phyloP scores from a whole-genome alignment of 2,329 filamentous ascomycete genomes.

The Ceratocystis albifundus region DNA sequence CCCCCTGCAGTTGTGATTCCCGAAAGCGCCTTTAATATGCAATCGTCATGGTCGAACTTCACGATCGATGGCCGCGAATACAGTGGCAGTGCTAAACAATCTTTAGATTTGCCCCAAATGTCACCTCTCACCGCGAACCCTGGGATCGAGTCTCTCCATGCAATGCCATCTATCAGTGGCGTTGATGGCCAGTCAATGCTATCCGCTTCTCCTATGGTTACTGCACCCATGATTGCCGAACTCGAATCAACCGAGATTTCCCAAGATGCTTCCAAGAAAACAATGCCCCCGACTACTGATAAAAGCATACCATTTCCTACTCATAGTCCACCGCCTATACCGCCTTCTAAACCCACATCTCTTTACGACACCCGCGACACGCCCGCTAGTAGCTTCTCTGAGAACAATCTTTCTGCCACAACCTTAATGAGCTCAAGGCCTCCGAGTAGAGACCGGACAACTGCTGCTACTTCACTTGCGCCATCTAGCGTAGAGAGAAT shows the following conservation, averaged over 20 bases:
- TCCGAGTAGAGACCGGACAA: slow-evolving; percentile 34
- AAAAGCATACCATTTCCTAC: slow-evolving; percentile 32
- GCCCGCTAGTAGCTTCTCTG: slow-evolving; percentile 21
- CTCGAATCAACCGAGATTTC: background rate
- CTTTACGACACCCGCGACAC: slow-evolving; percentile 21
- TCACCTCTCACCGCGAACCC: slow-evolving; percentile 23
- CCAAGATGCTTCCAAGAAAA: background rate
- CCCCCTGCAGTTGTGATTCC: slow-evolving; percentile 37
- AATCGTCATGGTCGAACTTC: slow-evolving; percentile 50
- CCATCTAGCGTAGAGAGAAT: slow-evolving; percentile 20
- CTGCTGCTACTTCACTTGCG: slow-evolving; percentile 21
- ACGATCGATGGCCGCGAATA: slow-evolving; percentile 43
- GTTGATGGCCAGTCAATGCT: slow-evolving; percentile 4
- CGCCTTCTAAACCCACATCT: slow-evolving; percentile 28
- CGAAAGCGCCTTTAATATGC: slow-evolving; percentile 41
- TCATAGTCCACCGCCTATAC: slow-evolving; percentile 42
- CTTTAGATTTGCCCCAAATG: slow-evolving; percentile 20
- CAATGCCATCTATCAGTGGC: slow-evolving; percentile 2
- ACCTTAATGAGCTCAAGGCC: slow-evolving; percentile 37
- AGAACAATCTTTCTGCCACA: slow-evolving; percentile 31
- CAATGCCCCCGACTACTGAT: slow-evolving; percentile 2
- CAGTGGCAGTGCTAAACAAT: slow-evolving; percentile 17
- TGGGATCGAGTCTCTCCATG: background rate
- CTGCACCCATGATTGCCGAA: background rate
- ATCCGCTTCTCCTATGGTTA: background rate